phyloP scores from a whole-genome alignment of 2,329 filamentous ascomycete genomes.

The Beauveria sp. region DNA sequence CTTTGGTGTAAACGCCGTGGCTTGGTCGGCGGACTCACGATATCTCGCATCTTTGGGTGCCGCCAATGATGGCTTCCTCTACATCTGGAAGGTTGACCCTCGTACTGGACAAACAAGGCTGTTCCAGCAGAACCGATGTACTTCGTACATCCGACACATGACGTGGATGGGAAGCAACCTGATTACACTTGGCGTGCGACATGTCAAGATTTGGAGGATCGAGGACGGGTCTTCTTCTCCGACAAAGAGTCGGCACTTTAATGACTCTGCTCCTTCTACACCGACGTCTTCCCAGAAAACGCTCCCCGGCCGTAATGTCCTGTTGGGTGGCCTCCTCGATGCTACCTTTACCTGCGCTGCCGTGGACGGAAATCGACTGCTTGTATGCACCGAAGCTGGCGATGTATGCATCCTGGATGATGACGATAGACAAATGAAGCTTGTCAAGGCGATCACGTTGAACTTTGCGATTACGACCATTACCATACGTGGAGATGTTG shows the following conservation, averaged over 20 bases:
- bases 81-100: conserved; percentile 82
- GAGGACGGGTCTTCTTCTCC: conserved; percentile 61
- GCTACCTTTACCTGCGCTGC: conserved; percentile 75
- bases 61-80: conserved; percentile 88
- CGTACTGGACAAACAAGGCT: conserved; percentile 72
- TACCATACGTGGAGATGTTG: conserved; percentile 47
- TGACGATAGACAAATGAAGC: conserved; percentile 59
- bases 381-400: conserved; percentile 81
- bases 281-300: conserved; percentile 45
- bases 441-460: conserved; percentile 58
- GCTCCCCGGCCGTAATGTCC: conserved; percentile 76
- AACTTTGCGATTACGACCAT: conserved; percentile 64
- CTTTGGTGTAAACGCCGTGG: conserved; percentile 79
- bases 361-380: conserved; percentile 64
- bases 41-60: conserved; percentile 84
- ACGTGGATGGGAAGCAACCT: conserved; percentile 81
- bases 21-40: conserved; percentile 80
- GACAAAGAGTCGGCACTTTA: conserved; percentile 50
- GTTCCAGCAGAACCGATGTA: conserved; percentile 85
- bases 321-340: conserved; percentile 76
- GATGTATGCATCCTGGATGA: conserved; percentile 87
- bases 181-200: conserved; percentile 80
- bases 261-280: conserved; percentile 30
- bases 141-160: conserved; percentile 77
- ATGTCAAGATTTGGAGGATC: conserved; percentile 88